These are phyloP conservation scores for Chalciporus sphaerocephalus DNA, from an alignment of 768 basidiomycete species.

Conservation along the genomic window DNA sequence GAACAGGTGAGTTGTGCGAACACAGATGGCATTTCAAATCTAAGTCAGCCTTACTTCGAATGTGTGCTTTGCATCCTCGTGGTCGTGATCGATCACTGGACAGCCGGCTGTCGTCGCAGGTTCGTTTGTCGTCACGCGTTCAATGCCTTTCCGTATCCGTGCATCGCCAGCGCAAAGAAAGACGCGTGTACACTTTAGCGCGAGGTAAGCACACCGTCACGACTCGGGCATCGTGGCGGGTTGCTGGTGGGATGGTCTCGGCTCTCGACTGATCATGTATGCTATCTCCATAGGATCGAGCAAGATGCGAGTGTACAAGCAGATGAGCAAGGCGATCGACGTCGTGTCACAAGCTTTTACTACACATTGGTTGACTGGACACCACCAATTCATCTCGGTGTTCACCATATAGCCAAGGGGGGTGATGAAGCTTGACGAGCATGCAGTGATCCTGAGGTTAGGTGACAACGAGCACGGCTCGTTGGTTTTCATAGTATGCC, in stretches of 20 bases:
- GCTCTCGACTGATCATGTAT: not conserved
- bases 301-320: conserved; percentile 14
- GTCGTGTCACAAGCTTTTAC: conserved; percentile 35
- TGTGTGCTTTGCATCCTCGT: not conserved
- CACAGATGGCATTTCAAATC: not conserved
- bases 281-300: conserved; percentile 22
- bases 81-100: too few species aligned
- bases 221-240: not conserved
- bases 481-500: too few species aligned
- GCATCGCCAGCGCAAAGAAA: conserved; percentile 34
- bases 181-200: conserved; percentile 36
- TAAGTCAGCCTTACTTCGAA: not conserved
- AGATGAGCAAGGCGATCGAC: conserved; percentile 16
- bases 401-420: conserved; percentile 10
- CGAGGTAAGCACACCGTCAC: conserved; percentile 29
- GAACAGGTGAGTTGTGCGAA: conserved; percentile 16
- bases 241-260: not conserved
- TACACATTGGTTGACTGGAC: conserved; percentile 30
- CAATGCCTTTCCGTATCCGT: conserved; percentile 39
- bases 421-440: not conserved
- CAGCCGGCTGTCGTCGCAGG: conserved; percentile 40
- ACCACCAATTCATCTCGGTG: conserved; percentile 32
- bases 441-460: not conserved
- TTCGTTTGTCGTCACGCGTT: conserved; percentile 36
- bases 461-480: not conserved